These are phyloP conservation scores for Sclerotinia borealis DNA, from an alignment of 2,329 filamentous ascomycete species.

Conservation along the genomic window DNA sequence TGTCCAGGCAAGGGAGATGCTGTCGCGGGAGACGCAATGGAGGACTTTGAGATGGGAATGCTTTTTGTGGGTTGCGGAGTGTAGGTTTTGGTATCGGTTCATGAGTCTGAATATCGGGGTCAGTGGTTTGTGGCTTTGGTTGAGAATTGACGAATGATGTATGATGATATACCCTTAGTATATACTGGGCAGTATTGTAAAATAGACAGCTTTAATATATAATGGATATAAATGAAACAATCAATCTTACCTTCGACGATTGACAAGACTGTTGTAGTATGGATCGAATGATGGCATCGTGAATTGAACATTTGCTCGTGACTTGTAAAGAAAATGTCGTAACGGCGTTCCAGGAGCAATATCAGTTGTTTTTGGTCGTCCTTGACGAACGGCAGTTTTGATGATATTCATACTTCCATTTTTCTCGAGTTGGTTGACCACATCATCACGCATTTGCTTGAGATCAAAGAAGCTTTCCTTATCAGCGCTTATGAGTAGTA, in stretches of 20 bases:
- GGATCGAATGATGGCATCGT: slow-evolving; percentile 78
- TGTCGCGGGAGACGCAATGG: slow-evolving; percentile 68
- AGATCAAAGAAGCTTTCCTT: slow-evolving; percentile 92
- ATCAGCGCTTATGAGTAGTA: slow-evolving; percentile 86
- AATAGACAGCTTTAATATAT: neutral
- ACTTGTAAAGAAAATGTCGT: slow-evolving; percentile 94
- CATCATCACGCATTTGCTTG: slow-evolving; percentile 62
- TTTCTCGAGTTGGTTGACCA: slow-evolving; percentile 63
- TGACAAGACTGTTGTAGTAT: slow-evolving; percentile 54
- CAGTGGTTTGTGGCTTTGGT: neutral
- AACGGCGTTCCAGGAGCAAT: slow-evolving; percentile 75
- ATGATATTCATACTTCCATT: slow-evolving; percentile 73
- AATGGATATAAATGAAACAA: slow-evolving; percentile 10
- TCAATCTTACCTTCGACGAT: slow-evolving; percentile 51
- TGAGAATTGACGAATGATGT: neutral
- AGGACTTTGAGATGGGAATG: slow-evolving; percentile 81
- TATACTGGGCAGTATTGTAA: neutral
- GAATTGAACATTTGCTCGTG: slow-evolving; percentile 89
- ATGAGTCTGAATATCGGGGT: slow-evolving; percentile 51
- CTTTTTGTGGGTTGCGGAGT: slow-evolving; percentile 77
- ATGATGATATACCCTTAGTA: neutral
- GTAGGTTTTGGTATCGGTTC: slow-evolving; percentile 77
- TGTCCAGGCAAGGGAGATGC: slow-evolving; percentile 80
- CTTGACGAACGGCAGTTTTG: slow-evolving; percentile 60
- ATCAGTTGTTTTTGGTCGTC: slow-evolving; percentile 65